Conservation (phyloP, 2,329 filamentous ascomycete species). For the Fonsecaea pugnacius region DNA sequence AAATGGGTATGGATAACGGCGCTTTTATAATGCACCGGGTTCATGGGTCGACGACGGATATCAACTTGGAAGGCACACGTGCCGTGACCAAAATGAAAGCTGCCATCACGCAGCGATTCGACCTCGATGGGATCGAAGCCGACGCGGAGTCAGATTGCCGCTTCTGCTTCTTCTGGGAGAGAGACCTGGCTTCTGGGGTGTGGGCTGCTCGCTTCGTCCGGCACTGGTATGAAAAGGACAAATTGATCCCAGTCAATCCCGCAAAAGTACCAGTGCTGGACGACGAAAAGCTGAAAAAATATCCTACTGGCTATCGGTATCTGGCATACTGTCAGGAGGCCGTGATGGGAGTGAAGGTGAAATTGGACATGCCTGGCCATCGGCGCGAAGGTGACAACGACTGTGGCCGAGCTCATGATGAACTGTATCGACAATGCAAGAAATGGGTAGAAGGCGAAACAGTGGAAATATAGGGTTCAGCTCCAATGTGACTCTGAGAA, state of each 20-base stretch:
- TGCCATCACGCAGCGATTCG: slow-evolving; percentile 59
- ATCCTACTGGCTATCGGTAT: slow-evolving; percentile 53
- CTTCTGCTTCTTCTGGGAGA: slow-evolving; percentile 35
- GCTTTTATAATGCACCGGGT: slow-evolving; percentile 64
- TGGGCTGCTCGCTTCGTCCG: slow-evolving; percentile 46
- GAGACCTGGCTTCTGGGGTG: slow-evolving; percentile 15
- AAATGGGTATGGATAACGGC: slow-evolving; percentile 56
- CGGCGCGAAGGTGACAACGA: slow-evolving; percentile 35
- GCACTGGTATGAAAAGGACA: slow-evolving; percentile 61
- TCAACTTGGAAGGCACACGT: slow-evolving; percentile 45
- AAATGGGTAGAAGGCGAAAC: slow-evolving; percentile 50
- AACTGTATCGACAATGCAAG: slow-evolving; percentile 51
- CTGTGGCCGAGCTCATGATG: slow-evolving; percentile 51
- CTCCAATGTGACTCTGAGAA: neutral
- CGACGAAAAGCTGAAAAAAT: slow-evolving; percentile 46
- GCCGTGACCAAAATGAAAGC: slow-evolving; percentile 61
- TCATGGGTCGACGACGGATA: slow-evolving; percentile 55
- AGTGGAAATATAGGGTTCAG: slow-evolving; percentile 11
- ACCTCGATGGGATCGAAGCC: slow-evolving; percentile 35
- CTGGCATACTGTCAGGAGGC: slow-evolving; percentile 52
- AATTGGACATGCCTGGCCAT: slow-evolving; percentile 49
- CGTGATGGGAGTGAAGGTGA: slow-evolving; percentile 52
- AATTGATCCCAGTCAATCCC: slow-evolving; percentile 53
- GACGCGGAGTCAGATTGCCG: slow-evolving; percentile 36
- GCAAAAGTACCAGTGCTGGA: slow-evolving; percentile 49